These are phyloP conservation scores for Kodamaea neixiangensis DNA, from an alignment of 805 yeast species.

Conservation along the genomic window DNA sequence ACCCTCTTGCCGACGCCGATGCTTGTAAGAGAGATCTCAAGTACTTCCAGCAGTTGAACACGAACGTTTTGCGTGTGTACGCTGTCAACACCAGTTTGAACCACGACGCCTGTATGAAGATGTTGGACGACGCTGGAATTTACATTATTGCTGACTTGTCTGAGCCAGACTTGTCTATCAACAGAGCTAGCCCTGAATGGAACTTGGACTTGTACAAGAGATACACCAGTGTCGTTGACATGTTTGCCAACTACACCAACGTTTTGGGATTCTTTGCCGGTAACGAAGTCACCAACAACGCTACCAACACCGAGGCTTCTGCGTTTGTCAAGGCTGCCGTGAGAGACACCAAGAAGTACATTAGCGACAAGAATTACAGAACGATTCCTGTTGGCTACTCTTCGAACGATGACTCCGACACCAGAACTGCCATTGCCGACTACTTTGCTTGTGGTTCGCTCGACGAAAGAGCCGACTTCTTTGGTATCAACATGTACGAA, in stretches of 20 bases:
- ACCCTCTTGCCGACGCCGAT: conserved; percentile 43
- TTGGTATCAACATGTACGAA: conserved; percentile 85
- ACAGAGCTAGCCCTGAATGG: conserved; percentile 80
- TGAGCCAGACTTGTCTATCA: conserved; percentile 78
- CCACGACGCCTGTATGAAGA: conserved; percentile 44
- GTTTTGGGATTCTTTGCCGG: conserved; percentile 96
- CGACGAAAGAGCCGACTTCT: conserved; percentile 70
- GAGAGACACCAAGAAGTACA: conserved; percentile 82
- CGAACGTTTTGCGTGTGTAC: conserved; percentile 46
- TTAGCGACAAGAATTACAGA: conserved; percentile 65
- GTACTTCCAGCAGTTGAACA: conserved; percentile 38
- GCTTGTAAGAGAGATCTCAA: conserved; percentile 46
- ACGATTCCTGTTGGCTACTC: conserved; percentile 92
- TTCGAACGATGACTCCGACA: conserved; percentile 82
- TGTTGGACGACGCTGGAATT: conserved; percentile 44
- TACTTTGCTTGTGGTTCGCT: conserved; percentile 81
- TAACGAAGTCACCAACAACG: conserved; percentile 90
- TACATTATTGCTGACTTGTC: conserved; percentile 46
- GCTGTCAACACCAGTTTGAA: conserved; percentile 40
- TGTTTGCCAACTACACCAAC: conserved; percentile 74
- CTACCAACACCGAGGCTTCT: conserved; percentile 82
- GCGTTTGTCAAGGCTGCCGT: conserved; percentile 96
- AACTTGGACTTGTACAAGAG: conserved; percentile 67
- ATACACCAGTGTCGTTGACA: conserved; percentile 81
- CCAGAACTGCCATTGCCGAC: conserved; percentile 76